phyloP scores from a whole-genome alignment of 2,329 filamentous ascomycete species.

The Epichloe glyceriae region DNA sequence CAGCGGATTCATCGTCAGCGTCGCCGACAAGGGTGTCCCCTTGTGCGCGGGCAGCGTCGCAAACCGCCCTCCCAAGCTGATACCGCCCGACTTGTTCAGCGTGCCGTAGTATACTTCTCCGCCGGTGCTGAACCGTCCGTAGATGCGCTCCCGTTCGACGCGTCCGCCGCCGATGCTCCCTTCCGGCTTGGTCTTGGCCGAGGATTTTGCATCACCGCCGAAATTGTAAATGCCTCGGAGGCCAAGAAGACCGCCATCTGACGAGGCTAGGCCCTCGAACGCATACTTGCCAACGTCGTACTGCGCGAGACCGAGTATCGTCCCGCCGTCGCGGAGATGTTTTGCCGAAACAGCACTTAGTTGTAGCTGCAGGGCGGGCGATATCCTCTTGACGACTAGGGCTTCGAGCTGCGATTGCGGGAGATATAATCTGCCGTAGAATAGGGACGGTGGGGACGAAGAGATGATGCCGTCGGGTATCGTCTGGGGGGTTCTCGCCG shows the following conservation, averaged over 20 bases:
- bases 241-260: slow-evolving; percentile 80
- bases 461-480: slow-evolving; percentile 16
- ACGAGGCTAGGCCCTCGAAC: slow-evolving; percentile 81
- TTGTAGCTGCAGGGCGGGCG: slow-evolving; percentile 65
- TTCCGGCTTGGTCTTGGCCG: slow-evolving; percentile 23
- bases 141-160: slow-evolving; percentile 45
- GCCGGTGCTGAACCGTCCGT: slow-evolving; percentile 78
- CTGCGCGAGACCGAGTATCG: slow-evolving; percentile 58
- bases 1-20: slow-evolving; percentile 81
- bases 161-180: slow-evolving; percentile 13
- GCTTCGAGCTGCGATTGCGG: slow-evolving; percentile 80
- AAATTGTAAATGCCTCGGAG: slow-evolving; percentile 90
- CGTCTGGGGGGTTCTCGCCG: slow-evolving; percentile 7
- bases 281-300: slow-evolving; percentile 82
- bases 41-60: slow-evolving; percentile 69
- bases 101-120: slow-evolving; percentile 93
- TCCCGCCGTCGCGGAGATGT: slow-evolving; percentile 61
- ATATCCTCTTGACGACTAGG: slow-evolving; percentile 66
- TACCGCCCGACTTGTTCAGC: slow-evolving; percentile 83
- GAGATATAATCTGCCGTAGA: slow-evolving; percentile 70
- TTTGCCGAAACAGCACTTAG: slow-evolving; percentile 67
- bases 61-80: slow-evolving; percentile 81
- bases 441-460: slow-evolving; percentile 37
- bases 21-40: slow-evolving; percentile 86
- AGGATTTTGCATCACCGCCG: slow-evolving; percentile 45